phyloP scores from a whole-genome alignment of 441 rosid genomes.

The Dalechampia spathulata region DNA sequence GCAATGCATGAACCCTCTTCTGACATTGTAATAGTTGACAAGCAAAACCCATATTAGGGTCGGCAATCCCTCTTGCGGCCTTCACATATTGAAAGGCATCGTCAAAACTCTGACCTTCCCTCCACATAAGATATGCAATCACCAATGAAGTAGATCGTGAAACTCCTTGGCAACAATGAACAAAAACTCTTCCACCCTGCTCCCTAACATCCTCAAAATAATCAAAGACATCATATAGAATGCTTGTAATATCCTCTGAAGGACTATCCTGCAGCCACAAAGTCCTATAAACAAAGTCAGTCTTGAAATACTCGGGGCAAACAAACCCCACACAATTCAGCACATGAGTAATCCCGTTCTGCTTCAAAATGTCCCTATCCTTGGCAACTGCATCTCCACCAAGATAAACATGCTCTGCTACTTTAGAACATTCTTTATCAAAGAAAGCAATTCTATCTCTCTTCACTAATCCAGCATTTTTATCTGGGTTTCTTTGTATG shows the following conservation, averaged over 20 bases:
- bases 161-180: conserved; percentile 97
- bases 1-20: conserved; percentile 92
- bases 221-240: conserved; percentile 91
- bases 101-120: conserved; percentile 96
- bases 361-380: conserved; percentile 69
- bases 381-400: conserved; percentile 97
- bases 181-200: conserved; percentile 78
- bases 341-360: conserved; percentile 81
- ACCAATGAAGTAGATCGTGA: conserved; percentile 96
- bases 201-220: conserved; percentile 98
- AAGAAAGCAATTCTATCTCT: conserved; percentile 90
- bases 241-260: conserved; percentile 94
- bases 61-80: conserved; percentile 94
- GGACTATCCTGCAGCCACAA: conserved; percentile 98
- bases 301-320: conserved; percentile 92
- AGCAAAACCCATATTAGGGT: conserved; percentile 99
- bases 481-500: conserved; percentile 58
- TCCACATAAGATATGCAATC: conserved; percentile 96
- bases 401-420: conserved; percentile 84
- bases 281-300: conserved; percentile 80
- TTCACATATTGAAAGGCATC: conserved; percentile 96
- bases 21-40: conserved; percentile 95
- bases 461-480: conserved; percentile 63
- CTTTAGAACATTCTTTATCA: conserved; percentile 93
- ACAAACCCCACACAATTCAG: conserved; percentile 94